These are phyloP conservation scores for Xylaria sp. DNA, from an alignment of 2,329 filamentous ascomycete species.

Conservation along the genomic window DNA sequence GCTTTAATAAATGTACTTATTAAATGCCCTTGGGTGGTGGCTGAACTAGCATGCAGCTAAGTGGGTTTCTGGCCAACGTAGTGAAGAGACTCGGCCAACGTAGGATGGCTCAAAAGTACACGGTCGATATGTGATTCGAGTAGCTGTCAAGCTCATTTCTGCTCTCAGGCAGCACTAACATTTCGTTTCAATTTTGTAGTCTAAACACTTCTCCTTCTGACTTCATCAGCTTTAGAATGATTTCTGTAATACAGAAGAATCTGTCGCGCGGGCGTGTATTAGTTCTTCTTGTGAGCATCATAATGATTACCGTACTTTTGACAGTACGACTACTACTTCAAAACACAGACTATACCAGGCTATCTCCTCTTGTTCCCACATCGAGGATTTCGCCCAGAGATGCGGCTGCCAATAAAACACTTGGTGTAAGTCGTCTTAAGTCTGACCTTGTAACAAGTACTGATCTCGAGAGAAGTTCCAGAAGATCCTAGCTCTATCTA, in stretches of 20 bases:
- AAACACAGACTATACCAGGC: neutral
- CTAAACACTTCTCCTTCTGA: neutral
- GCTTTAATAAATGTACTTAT: too few species aligned
- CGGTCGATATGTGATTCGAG: neutral
- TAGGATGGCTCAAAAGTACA: too few species aligned
- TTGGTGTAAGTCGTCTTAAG: conserved; percentile 3
- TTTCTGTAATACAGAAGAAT: neutral
- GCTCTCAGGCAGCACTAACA: neutral
- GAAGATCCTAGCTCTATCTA: conserved; percentile 9
- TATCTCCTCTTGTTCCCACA: neutral
- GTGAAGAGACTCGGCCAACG: too few species aligned
- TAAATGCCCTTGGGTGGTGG: too few species aligned
- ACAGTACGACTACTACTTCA: neutral
- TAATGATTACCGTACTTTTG: neutral
- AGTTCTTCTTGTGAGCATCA: neutral
- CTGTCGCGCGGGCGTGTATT: conserved; percentile 7
- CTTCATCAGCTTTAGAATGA: neutral
- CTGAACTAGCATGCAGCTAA: too few species aligned
- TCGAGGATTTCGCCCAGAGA: neutral
- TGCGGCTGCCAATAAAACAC: conserved; percentile 5
- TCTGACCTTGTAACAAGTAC: neutral
- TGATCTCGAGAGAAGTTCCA: conserved; percentile 5
- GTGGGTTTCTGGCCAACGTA: too few species aligned
- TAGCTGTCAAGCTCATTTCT: neutral
- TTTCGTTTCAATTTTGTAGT: neutral